These are phyloP conservation scores for Mortierella sp. DNA, from an alignment of 371 early-diverging fungal genomes.

Conservation along the genomic window DNA sequence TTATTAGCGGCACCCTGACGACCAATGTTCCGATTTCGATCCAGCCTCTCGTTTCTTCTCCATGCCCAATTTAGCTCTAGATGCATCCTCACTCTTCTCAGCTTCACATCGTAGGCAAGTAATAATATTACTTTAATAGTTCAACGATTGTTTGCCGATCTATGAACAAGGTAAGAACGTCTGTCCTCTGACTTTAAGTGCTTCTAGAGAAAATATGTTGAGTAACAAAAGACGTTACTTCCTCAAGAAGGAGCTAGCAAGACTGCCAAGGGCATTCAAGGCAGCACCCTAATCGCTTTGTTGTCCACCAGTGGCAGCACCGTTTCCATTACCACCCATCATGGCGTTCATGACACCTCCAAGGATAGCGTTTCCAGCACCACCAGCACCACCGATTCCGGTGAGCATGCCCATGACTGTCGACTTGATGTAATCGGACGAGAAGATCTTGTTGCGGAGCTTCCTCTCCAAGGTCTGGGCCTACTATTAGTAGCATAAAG, in stretches of 20 bases:
- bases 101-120: background rate
- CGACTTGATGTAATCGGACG: slow-evolving; percentile 46
- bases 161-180: background rate
- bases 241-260: slow-evolving; percentile 40
- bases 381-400: slow-evolving; percentile 20
- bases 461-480: slow-evolving; percentile 33
- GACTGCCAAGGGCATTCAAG: slow-evolving; percentile 49
- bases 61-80: too few species aligned
- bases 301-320: slow-evolving; percentile 38
- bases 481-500: slow-evolving; percentile 18
- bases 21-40: too few species aligned
- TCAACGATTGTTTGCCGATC: background rate
- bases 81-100: too few species aligned
- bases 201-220: background rate
- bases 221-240: background rate
- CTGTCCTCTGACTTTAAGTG: too few species aligned
- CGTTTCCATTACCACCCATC: slow-evolving; percentile 12
- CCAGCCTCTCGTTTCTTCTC: too few species aligned
- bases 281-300: slow-evolving; percentile 55
- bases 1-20: too few species aligned
- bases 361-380: slow-evolving; percentile 26
- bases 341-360: slow-evolving; percentile 30
- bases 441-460: slow-evolving; percentile 55
- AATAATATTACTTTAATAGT: background rate
- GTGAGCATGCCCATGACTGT: slow-evolving; percentile 37